phyloP scores from a whole-genome alignment of 163 green algal genomes.

The Chloroidium sp. region DNA sequence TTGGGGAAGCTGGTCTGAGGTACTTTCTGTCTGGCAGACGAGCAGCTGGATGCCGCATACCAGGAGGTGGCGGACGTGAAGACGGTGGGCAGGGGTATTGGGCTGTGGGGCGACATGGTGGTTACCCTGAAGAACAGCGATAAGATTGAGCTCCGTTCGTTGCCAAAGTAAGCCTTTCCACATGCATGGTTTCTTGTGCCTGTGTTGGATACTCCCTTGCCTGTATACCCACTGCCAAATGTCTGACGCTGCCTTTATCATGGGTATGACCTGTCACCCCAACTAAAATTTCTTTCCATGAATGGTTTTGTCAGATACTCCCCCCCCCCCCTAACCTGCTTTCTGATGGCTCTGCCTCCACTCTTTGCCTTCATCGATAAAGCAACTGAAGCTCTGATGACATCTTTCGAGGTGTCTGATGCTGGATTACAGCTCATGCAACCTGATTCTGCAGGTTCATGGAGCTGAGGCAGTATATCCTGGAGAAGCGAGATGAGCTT shows the following conservation, averaged over 20 bases:
- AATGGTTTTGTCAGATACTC: background rate
- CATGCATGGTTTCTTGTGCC: background rate
- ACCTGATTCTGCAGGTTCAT: constrained; percentile 40
- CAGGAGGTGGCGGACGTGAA: constrained; percentile 74
- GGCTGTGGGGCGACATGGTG: constrained; percentile 91
- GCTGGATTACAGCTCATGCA: background rate
- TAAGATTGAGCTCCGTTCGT: constrained; percentile 84
- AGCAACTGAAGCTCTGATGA: background rate
- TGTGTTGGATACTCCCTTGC: background rate
- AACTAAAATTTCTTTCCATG: background rate
- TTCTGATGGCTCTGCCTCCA: too few species aligned
- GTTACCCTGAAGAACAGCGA: constrained; percentile 70
- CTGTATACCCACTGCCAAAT: background rate
- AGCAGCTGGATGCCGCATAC: constrained; percentile 77
- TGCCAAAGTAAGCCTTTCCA: constrained; percentile 53
- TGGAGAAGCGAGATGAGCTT: constrained; percentile 57
- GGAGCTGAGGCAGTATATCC: constrained; percentile 78
- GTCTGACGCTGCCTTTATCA: background rate
- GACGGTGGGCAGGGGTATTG: constrained; percentile 68
- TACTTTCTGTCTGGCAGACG: constrained; percentile 31
- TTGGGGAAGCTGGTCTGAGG: too few species aligned
- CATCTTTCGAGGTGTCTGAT: background rate
- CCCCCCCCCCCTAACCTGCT: too few species aligned
- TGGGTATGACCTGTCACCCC: background rate
- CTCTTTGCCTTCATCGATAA: too few species aligned